Evolutionary conservation across 2,329 filamentous ascomycete species (phyloP).

Genomic region (Colletotrichum destructivum): DNA sequence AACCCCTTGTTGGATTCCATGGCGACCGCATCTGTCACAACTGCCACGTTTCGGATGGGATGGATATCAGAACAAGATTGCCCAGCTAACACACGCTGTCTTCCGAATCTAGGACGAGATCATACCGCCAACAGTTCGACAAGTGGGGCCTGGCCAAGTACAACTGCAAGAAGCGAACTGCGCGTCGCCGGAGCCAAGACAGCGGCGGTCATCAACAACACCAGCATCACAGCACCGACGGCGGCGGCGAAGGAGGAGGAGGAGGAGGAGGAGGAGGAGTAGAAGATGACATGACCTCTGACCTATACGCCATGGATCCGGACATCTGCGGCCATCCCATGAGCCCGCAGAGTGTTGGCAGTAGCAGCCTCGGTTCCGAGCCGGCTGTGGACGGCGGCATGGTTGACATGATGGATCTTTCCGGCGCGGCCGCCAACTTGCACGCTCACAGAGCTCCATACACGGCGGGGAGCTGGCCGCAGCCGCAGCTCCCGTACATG

Average conservation of each 20-base stretch:
- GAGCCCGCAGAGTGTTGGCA: conserved; percentile 9
- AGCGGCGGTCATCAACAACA: background rate
- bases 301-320: background rate
- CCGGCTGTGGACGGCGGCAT: background rate
- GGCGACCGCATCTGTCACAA: too few relatives aligned
- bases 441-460: background rate
- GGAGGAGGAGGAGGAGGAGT: background rate
- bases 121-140: conserved; percentile 64
- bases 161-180: conserved; percentile 57
- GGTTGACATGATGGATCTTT: background rate
- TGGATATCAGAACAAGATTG: background rate
- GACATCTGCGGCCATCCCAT: background rate
- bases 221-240: background rate
- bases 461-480: background rate
- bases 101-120: conserved; percentile 52
- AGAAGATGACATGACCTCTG: background rate
- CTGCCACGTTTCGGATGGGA: background rate
- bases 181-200: conserved; percentile 42
- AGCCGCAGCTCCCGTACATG: background rate
- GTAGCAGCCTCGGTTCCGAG: conserved; percentile 5
- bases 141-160: conserved; percentile 65
- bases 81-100: background rate
- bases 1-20: background rate
- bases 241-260: background rate
- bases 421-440: background rate